Conservation (phyloP, 768 basidiomycete species). For the Mycena sanguinolenta region DNA sequence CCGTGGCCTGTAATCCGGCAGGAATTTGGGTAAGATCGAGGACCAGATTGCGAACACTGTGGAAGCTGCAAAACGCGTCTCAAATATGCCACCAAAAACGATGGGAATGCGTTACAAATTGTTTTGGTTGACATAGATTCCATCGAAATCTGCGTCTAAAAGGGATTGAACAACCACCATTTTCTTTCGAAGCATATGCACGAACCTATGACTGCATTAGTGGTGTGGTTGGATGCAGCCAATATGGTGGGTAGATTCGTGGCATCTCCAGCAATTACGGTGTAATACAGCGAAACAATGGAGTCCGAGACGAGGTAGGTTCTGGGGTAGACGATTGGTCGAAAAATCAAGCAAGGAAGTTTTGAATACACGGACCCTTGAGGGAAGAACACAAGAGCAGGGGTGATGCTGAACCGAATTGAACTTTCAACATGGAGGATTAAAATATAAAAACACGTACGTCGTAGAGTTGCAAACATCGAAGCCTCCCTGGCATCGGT, state of each 20-base stretch:
- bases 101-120: too few relatives aligned
- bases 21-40: conserved; percentile 74
- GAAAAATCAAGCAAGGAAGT: not conserved
- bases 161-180: not conserved
- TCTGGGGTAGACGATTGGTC: conserved; percentile 47
- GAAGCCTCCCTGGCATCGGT: conserved; percentile 70
- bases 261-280: conserved; percentile 84
- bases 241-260: conserved; percentile 75
- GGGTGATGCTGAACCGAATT: conserved; percentile 61
- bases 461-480: conserved; percentile 68
- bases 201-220: conserved; percentile 82
- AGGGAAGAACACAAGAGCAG: conserved; percentile 84
- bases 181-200: conserved; percentile 7
- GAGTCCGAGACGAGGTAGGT: conserved; percentile 77
- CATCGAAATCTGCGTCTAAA: conserved; percentile 77
- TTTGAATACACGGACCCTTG: conserved; percentile 59
- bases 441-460: conserved; percentile 49
- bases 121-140: conserved; percentile 58
- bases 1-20: conserved; percentile 68
- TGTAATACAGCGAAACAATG: conserved; percentile 82
- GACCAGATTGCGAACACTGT: too few relatives aligned
- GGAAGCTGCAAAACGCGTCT: too few relatives aligned
- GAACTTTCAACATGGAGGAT: not conserved
- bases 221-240: conserved; percentile 71
- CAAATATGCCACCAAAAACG: too few relatives aligned